Base-by-base conservation (phyloP, 345 rosid genomes). In the Passiflora organensis region DNA sequence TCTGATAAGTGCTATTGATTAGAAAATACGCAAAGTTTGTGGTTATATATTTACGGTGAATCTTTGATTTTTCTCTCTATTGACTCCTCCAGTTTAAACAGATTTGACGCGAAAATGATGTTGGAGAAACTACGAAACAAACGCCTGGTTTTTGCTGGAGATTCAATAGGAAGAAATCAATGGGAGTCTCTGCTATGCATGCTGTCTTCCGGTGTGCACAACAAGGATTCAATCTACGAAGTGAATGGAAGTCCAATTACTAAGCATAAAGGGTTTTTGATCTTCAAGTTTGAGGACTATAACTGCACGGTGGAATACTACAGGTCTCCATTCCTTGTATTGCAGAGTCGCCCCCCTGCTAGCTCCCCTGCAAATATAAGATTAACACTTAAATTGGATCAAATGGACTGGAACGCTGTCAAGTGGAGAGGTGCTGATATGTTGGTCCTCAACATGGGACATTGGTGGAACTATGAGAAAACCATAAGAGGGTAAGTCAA, bases 381-480 rank as follows among this genome's bases (percentile, higher is more conserved):
- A 62, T 80, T 85, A 18, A 84, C 95, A 18, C 79, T 93, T 13
- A 93, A 86, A 65, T 69, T 93, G 67, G 96, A 93, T 56, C 68
- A 66, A 39, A 82, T 89, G 96, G 99, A 93, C 56, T 89, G 96
- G 95, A 78, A 48, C 43, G 76, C 80, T 1, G 42, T 37, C 41
- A 84, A 72, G 63, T 93, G 99, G 99, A 82, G 38, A 63, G 78
- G 76, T 22, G 86, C 99, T 0, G 99, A 89, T 71, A 53, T 89
- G 36, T 65, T 93, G 53, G 77, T 93, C 59, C 72, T 93, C 64
- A 93, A 93, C 72, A 82, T 86, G 0, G 98, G 99, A 61, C 96
- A 93, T 50, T 93, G 96, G 99, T 89, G 96, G 96, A 89, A 86
- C 67, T 70, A 82, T 2, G 96, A 86, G 83, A 93, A 93, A 81